phyloP scores from a whole-genome alignment of 2,329 filamentous ascomycete genomes.

The Apiospora rasikravindrae region DNA sequence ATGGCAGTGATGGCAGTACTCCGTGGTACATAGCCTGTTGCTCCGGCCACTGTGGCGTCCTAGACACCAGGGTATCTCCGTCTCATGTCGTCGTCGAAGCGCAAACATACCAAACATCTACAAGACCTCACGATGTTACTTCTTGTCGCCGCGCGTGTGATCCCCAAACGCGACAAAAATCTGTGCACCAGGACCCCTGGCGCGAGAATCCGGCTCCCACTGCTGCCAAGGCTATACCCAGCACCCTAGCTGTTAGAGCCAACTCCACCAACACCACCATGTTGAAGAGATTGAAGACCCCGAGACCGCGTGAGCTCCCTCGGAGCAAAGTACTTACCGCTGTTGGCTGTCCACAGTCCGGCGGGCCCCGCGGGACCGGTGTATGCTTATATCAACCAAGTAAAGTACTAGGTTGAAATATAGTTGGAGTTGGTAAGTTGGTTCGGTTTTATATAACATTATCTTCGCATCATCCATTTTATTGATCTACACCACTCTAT shows the following conservation, averaged over 20 bases:
- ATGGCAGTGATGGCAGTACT: too few relatives aligned
- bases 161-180: not conserved
- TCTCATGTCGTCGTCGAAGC: not conserved
- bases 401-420: not conserved
- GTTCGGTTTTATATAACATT: not conserved
- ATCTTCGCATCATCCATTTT: not conserved
- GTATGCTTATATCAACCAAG: not conserved
- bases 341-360: not conserved
- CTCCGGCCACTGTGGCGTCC: not conserved
- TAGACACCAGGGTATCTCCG: not conserved
- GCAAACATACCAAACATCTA: not conserved
- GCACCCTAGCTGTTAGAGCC: not conserved
- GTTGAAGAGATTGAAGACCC: not conserved
- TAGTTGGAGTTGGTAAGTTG: not conserved
- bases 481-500: not conserved
- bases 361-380: slow-evolving; percentile 11
- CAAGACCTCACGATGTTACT: not conserved
- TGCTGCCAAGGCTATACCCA: not conserved
- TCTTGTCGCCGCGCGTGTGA: not conserved
- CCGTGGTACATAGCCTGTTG: not conserved
- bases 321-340: not conserved
- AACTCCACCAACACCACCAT: slow-evolving; percentile 1
- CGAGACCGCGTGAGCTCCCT: not conserved
- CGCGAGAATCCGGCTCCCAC: not conserved
- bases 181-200: not conserved